Conservation (phyloP, 1,284 basidiomycete species). For the Ganoderma leucocontextum region DNA sequence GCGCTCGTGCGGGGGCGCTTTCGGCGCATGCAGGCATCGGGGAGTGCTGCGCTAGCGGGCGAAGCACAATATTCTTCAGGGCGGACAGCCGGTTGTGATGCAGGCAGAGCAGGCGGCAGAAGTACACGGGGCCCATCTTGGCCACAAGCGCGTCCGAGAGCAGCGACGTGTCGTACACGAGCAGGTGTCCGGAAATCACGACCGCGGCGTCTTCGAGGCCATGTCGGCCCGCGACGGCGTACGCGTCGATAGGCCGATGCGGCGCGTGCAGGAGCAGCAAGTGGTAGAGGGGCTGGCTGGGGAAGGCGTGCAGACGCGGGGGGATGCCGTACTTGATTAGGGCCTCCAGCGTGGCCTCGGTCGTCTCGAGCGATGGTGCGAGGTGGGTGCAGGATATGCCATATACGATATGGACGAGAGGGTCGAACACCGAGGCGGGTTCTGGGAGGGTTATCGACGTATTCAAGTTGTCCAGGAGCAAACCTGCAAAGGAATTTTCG, state of each 20-base stretch:
- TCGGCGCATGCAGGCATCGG: not conserved
- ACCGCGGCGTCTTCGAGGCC: slow-evolving; percentile 45
- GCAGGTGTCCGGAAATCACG: slow-evolving; percentile 44
- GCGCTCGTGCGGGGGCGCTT: not conserved
- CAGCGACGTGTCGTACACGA: slow-evolving; percentile 39
- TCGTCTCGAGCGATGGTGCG: slow-evolving; percentile 34
- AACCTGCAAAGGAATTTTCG: slow-evolving; percentile 6
- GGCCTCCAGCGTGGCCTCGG: slow-evolving; percentile 37
- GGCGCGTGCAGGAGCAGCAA: slow-evolving; percentile 43
- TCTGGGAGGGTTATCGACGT: slow-evolving; percentile 13
- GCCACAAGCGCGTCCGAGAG: slow-evolving; percentile 45
- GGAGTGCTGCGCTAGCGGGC: not conserved
- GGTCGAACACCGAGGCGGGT: slow-evolving; percentile 42
- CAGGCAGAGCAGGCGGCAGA: slow-evolving; percentile 43
- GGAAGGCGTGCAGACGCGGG: slow-evolving; percentile 23
- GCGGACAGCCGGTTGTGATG: not conserved
- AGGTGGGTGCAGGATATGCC: slow-evolving; percentile 39
- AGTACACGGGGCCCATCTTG: slow-evolving; percentile 46
- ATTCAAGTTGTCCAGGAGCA: not conserved
- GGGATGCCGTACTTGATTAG: slow-evolving; percentile 42
- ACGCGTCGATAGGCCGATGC: slow-evolving; percentile 43
- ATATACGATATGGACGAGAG: slow-evolving; percentile 46
- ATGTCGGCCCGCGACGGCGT: slow-evolving; percentile 45
- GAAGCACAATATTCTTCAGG: not conserved
- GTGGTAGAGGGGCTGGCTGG: slow-evolving; percentile 37